Evolutionary conservation across 768 basidiomycete species (phyloP).

Genomic region (Naganishia randhawae): DNA sequence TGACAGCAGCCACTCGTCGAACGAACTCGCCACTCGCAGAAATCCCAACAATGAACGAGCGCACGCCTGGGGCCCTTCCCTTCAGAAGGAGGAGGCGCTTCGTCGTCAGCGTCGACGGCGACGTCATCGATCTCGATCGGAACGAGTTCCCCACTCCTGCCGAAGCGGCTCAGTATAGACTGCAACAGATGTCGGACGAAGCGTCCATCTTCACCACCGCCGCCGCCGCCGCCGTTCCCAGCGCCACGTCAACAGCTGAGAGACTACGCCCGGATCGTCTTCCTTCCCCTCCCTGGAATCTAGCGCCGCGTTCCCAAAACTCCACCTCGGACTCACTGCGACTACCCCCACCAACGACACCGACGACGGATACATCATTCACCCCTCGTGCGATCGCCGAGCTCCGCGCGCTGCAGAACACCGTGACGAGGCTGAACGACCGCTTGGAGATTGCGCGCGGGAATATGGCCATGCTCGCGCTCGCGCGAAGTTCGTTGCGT

Average conservation of each 20-base stretch:
- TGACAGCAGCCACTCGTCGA: background rate
- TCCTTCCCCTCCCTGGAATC: background rate
- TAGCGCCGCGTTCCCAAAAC: background rate
- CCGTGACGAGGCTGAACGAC: constrained; percentile 16
- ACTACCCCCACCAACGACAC: background rate
- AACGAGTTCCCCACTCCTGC: background rate
- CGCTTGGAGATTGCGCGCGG: constrained; percentile 10
- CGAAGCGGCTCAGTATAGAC: background rate
- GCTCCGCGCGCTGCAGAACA: constrained; percentile 9
- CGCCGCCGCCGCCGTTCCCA: too few species aligned
- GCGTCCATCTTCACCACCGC: background rate
- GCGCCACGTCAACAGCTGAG: too few species aligned
- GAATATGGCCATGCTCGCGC: constrained; percentile 6
- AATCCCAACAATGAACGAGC: background rate
- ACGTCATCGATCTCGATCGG: background rate
- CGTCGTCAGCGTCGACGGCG: background rate
- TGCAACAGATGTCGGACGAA: background rate
- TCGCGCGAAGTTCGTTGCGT: constrained; percentile 9
- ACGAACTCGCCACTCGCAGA: background rate
- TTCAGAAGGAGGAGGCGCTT: background rate
- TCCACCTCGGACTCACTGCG: background rate
- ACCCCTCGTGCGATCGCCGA: background rate
- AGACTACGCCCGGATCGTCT: too few species aligned
- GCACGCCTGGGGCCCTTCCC: background rate
- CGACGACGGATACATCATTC: background rate